These are phyloP conservation scores for Candida ponderosae DNA, from an alignment of 805 yeast species.

Conservation along the genomic window DNA sequence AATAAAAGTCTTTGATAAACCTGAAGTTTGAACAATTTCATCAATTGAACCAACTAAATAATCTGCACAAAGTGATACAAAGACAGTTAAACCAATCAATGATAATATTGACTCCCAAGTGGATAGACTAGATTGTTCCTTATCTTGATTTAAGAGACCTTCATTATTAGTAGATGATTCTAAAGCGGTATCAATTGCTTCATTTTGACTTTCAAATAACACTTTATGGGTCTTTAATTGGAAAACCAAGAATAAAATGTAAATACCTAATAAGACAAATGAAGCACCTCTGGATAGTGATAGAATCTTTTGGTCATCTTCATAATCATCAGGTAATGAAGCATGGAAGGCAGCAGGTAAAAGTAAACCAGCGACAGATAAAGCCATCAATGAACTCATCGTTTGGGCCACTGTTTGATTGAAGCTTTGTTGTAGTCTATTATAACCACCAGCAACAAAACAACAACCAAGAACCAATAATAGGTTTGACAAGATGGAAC, in stretches of 20 bases:
- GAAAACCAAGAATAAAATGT: slow-evolving; percentile 73
- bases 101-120: slow-evolving; percentile 43
- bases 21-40: slow-evolving; percentile 73
- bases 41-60: slow-evolving; percentile 91
- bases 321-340: slow-evolving; percentile 43
- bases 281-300: slow-evolving; percentile 82
- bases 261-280: slow-evolving; percentile 66
- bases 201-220: slow-evolving; percentile 55
- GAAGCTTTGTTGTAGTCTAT: slow-evolving; percentile 78
- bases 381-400: slow-evolving; percentile 89
- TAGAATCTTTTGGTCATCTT: slow-evolving; percentile 41
- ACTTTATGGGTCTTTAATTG: slow-evolving; percentile 82
- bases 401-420: slow-evolving; percentile 98
- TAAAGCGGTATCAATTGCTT: slow-evolving; percentile 27
- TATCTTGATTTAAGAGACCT: slow-evolving; percentile 13
- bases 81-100: slow-evolving; percentile 58
- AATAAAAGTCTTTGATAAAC: slow-evolving; percentile 88
- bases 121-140: slow-evolving; percentile 31
- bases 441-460: slow-evolving; percentile 86
- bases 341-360: slow-evolving; percentile 97
- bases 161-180: slow-evolving; percentile 2
- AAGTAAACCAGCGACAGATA: slow-evolving; percentile 80
- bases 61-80: slow-evolving; percentile 90
- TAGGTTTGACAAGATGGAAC: slow-evolving; percentile 83
- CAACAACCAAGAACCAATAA: slow-evolving; percentile 92